Evolutionary conservation across 1,139 yeast genomes (phyloP), one percentile per base, ranked within the genome.

Genomic region (Maudiozyma humilis): DNA sequence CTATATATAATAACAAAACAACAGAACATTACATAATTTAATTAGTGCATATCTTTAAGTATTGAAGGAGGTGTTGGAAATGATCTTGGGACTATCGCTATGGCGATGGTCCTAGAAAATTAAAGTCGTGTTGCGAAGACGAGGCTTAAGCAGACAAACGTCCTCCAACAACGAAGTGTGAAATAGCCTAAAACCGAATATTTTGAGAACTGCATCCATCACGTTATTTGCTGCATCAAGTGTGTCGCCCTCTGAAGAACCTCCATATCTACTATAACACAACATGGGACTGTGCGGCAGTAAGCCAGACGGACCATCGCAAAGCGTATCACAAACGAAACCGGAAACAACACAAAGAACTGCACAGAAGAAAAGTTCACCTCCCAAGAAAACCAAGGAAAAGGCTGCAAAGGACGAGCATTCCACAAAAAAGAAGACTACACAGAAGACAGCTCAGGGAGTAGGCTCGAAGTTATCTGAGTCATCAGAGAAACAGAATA

Each of bases 401-500:
- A 32, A 32, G 36, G 27, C 29, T 16, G 46, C 32, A 4, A 35
- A 35, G 6, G 25, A n/a, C 4, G 5, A 17, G 3, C 20, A 32
- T 16, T n/a, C 39, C 25, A 17, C 41, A 32, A 31, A 33, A 16
- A 16, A 52, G 54, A 18, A n/a, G 49, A 33, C 59, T 19, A 32
- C 20, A 16, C 31, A 20, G 29, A 34, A 34, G 31, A 36, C 35
- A 35, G 43, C 13, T 33, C 36, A 50, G 41, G 39, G 30, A 51
- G 44, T 32, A 44, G 23, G 45, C 44, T 7, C 43, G 43, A 36
- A 51, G 44, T 40, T 43, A 36, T 13, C 31, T 18, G 34, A 36
- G 38, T 46, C 34, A 19, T 42, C 8, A 19, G 23, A 29, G 12
- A 45, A 38, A 34, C 45, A 39, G 13, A 34, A 20, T 15, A 37